phyloP scores from a whole-genome alignment of 352 stramenopile species.

The Achlya hypogyna region DNA sequence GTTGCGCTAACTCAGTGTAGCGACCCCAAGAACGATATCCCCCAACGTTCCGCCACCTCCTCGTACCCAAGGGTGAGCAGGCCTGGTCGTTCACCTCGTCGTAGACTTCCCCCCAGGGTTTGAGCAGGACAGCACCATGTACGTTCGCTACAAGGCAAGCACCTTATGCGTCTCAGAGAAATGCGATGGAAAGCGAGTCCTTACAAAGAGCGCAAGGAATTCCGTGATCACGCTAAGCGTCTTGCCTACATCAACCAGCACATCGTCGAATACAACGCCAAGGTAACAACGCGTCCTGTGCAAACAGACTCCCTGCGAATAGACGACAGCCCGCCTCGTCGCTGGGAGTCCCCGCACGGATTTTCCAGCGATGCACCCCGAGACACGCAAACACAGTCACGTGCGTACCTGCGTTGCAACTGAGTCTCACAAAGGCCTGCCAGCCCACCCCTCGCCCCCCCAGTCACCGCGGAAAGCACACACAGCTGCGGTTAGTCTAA shows the following conservation, averaged over 20 bases:
- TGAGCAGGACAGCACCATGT: constrained; percentile 1
- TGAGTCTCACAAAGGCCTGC: too few relatives aligned
- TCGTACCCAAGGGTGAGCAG: background rate
- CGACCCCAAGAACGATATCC: background rate
- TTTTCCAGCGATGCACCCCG: constrained; percentile 73
- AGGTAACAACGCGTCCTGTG: constrained; percentile 26
- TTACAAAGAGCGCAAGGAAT: constrained; percentile 14
- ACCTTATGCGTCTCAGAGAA: background rate
- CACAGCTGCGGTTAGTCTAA: background rate
- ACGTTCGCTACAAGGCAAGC: background rate
- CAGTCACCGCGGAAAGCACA: background rate
- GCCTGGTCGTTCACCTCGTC: background rate
- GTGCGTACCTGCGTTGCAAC: too few relatives aligned
- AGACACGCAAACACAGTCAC: constrained; percentile 52
- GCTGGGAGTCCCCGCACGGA: constrained; percentile 58
- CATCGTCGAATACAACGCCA: constrained; percentile 69
- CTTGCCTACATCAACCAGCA: constrained; percentile 76
- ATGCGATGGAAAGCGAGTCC: constrained; percentile 9
- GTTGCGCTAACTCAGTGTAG: background rate
- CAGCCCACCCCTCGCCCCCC: too few relatives aligned
- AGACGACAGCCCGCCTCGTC: constrained; percentile 58
- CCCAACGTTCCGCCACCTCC: constrained; percentile 8
- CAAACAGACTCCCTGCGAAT: background rate
- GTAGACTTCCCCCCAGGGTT: constrained; percentile 4
- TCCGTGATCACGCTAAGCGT: constrained; percentile 37